These are phyloP conservation scores for Gigaspora rosea DNA, from an alignment of 192 early-diverging fungal species.

Conservation along the genomic window DNA sequence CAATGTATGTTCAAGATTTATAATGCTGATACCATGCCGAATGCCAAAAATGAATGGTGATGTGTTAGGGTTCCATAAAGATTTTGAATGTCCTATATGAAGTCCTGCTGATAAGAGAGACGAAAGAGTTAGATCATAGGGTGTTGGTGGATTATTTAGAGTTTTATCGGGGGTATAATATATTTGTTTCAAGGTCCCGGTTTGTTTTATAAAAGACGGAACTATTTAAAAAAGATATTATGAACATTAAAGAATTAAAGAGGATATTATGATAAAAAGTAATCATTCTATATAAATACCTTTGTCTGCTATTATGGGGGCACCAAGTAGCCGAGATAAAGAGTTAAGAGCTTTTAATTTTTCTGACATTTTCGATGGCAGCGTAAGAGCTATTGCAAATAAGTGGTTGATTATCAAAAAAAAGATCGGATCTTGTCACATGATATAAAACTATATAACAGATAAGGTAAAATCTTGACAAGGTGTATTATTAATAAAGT, in stretches of 20 bases:
- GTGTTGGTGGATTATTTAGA: constrained; percentile 34
- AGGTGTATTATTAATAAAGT: too few species aligned
- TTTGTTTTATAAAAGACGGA: constrained; percentile 1
- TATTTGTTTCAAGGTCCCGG: constrained; percentile 2
- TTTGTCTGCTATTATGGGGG: not conserved
- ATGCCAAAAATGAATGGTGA: constrained; percentile 88
- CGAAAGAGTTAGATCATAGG: constrained; percentile 61
- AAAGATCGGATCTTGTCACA: too few species aligned
- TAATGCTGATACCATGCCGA: constrained; percentile 86
- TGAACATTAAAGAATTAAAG: not conserved
- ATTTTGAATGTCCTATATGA: constrained; percentile 85
- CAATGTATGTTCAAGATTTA: constrained; percentile 92
- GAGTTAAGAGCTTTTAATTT: too few species aligned
- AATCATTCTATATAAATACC: not conserved
- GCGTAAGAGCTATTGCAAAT: too few species aligned
- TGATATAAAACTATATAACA: too few species aligned
- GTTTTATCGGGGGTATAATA: not conserved
- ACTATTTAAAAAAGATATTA: not conserved
- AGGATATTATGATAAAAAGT: not conserved
- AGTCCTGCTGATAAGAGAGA: constrained; percentile 78
- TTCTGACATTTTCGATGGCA: too few species aligned
- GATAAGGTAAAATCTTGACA: too few species aligned
- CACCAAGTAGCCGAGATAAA: too few species aligned
- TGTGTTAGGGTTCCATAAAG: constrained; percentile 77
- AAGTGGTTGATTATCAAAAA: too few species aligned